Conservation (phyloP, 2,329 filamentous ascomycete genomes). For the Xylariaceae sp. region DNA sequence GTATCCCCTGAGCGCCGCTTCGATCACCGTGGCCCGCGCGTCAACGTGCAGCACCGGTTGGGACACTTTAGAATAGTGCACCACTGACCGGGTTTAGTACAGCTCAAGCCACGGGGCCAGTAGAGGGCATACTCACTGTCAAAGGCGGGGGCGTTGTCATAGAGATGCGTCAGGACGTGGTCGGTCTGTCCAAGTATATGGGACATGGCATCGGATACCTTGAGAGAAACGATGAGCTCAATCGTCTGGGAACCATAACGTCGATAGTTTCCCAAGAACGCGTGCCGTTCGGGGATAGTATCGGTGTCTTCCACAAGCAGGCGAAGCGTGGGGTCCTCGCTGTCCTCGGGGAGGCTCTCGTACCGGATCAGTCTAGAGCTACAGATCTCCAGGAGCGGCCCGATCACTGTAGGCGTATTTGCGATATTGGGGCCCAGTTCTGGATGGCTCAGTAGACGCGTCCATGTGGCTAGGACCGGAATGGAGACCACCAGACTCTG, state of each 20-base stretch:
- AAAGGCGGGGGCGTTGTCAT: conserved; percentile 63
- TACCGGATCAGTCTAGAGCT: conserved; percentile 81
- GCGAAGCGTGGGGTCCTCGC: conserved; percentile 69
- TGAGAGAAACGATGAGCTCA: conserved; percentile 76
- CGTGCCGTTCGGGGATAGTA: conserved; percentile 86
- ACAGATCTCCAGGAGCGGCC: conserved; percentile 73
- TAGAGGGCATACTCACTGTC: conserved; percentile 58
- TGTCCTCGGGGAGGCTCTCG: conserved; percentile 78
- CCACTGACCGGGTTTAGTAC: conserved; percentile 36
- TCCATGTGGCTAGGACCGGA: conserved; percentile 86
- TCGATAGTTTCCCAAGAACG: conserved; percentile 92
- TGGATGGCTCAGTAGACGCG: conserved; percentile 68
- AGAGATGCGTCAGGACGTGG: conserved; percentile 66
- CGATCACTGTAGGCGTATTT: conserved; percentile 57
- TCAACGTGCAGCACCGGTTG: conserved; percentile 74
- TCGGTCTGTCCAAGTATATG: conserved; percentile 82
- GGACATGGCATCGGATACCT: conserved; percentile 76
- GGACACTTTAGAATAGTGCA: conserved; percentile 62
- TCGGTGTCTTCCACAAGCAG: conserved; percentile 93
- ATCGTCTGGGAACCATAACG: conserved; percentile 85
- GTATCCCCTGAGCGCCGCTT: conserved; percentile 84
- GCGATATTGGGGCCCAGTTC: conserved; percentile 60
- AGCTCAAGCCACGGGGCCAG: too few species aligned
- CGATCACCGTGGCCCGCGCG: conserved; percentile 82
- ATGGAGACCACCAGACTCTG: conserved; percentile 91